phyloP scores from a whole-genome alignment of 208 protist genomes.

The Crithidia fasciculata region DNA sequence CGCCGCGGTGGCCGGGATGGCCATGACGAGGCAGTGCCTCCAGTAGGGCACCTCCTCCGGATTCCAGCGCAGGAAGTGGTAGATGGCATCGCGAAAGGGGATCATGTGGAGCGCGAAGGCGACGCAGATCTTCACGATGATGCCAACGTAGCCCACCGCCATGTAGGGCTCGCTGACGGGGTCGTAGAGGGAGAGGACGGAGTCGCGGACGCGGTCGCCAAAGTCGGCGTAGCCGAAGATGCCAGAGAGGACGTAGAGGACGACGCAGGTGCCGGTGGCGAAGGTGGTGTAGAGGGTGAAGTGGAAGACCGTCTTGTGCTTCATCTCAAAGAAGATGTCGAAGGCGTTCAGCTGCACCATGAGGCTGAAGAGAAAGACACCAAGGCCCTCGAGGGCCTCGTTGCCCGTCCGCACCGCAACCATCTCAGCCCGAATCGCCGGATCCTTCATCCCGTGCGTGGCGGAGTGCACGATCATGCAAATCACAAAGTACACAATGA shows the following conservation, averaged over 20 bases:
- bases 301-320: constrained; percentile 33
- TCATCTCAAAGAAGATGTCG: constrained; percentile 62
- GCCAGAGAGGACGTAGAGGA: constrained; percentile 74
- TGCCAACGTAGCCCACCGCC: constrained; percentile 65
- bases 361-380: constrained; percentile 68
- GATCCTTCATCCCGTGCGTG: constrained; percentile 32
- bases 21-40: constrained; percentile 54
- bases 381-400: constrained; percentile 45
- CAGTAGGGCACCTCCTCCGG: constrained; percentile 53
- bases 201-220: constrained; percentile 38
- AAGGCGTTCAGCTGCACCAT: constrained; percentile 74
- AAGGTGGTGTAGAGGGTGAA: constrained; percentile 50
- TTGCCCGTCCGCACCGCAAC: constrained; percentile 39
- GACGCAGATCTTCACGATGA: constrained; percentile 74
- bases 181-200: constrained; percentile 68
- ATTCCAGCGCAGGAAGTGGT: constrained; percentile 66
- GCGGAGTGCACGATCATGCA: constrained; percentile 60
- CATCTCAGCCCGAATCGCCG: constrained; percentile 37
- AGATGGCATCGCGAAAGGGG: constrained; percentile 62
- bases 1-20: constrained; percentile 39
- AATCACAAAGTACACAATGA: constrained; percentile 77
- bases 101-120: constrained; percentile 76
- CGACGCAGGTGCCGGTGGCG: constrained; percentile 65
- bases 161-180: constrained; percentile 60
- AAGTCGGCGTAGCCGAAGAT: constrained; percentile 83